Evolutionary conservation across 441 rosid genomes (phyloP).

Genomic region (Croton laevigatus): DNA sequence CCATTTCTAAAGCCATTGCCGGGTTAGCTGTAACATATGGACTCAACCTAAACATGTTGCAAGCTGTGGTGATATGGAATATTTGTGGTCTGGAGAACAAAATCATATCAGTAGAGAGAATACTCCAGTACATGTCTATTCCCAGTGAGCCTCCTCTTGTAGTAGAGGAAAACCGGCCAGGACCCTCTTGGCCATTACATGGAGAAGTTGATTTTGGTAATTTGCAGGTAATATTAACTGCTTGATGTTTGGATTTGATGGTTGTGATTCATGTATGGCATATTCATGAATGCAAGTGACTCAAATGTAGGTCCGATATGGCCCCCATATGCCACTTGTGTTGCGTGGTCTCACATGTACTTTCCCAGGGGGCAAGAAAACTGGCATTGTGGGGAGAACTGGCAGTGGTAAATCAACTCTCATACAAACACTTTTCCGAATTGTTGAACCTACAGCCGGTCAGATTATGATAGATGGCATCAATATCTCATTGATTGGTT

Average conservation of each 20-base stretch:
- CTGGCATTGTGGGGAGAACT: not conserved
- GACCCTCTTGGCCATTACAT: constrained; percentile 54
- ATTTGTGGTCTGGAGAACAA: constrained; percentile 66
- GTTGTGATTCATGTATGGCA: not conserved
- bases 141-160: constrained; percentile 84
- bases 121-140: constrained; percentile 68
- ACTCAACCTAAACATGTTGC: constrained; percentile 64
- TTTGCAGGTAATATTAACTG: constrained; percentile 32
- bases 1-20: constrained; percentile 52
- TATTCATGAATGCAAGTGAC: not conserved
- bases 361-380: not conserved
- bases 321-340: not conserved
- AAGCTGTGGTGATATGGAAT: constrained; percentile 62
- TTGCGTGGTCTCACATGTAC: not conserved
- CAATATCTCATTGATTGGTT: not conserved
- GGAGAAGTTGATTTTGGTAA: constrained; percentile 57
- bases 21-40: constrained; percentile 89
- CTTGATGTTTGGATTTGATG: not conserved
- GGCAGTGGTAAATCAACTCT: constrained; percentile 2
- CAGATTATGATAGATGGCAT: not conserved
- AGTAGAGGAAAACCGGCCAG: constrained; percentile 53
- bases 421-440: not conserved
- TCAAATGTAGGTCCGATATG: not conserved
- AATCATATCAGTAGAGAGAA: constrained; percentile 88
- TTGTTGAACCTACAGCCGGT: not conserved